These are phyloP conservation scores for Alternaria gansuensis DNA, from an alignment of 2,329 filamentous ascomycete species.

Conservation along the genomic window DNA sequence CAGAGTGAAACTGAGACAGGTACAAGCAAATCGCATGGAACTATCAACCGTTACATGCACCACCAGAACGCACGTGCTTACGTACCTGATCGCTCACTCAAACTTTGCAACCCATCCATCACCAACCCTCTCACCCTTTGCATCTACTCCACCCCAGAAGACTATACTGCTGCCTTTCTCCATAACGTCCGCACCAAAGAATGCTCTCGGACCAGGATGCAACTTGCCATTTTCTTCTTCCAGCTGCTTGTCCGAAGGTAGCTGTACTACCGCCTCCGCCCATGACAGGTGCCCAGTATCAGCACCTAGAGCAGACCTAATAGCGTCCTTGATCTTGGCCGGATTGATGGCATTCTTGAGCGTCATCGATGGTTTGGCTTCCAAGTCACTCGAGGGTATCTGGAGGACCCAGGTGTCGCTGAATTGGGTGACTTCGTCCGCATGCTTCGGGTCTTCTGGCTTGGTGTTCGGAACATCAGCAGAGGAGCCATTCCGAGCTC, in stretches of 20 bases:
- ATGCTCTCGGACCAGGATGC: constrained; percentile 56
- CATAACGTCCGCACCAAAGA: constrained; percentile 54
- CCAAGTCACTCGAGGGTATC: constrained; percentile 50
- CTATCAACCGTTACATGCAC: background rate
- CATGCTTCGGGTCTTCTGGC: constrained; percentile 18
- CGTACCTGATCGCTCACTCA: constrained; percentile 28
- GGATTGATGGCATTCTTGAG: constrained; percentile 51
- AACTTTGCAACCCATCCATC: constrained; percentile 58
- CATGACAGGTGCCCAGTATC: constrained; percentile 55
- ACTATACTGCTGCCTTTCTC: constrained; percentile 50
- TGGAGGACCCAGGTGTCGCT: constrained; percentile 59
- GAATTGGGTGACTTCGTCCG: constrained; percentile 42
- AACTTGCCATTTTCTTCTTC: constrained; percentile 53
- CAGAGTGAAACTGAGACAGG: too few species aligned
- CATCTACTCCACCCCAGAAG: constrained; percentile 57
- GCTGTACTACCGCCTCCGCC: constrained; percentile 55
- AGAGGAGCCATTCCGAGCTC: constrained; percentile 31
- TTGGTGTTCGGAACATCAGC: background rate
- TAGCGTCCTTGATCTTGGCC: constrained; percentile 57
- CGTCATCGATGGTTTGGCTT: constrained; percentile 32
- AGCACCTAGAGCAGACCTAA: constrained; percentile 53
- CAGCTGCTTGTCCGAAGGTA: constrained; percentile 45
- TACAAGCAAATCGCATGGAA: background rate
- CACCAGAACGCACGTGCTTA: background rate
- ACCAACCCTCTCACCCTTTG: constrained; percentile 55